These are phyloP conservation scores for Leptomonas seymouri DNA, from an alignment of 208 protist genomes.

Conservation along the genomic window DNA sequence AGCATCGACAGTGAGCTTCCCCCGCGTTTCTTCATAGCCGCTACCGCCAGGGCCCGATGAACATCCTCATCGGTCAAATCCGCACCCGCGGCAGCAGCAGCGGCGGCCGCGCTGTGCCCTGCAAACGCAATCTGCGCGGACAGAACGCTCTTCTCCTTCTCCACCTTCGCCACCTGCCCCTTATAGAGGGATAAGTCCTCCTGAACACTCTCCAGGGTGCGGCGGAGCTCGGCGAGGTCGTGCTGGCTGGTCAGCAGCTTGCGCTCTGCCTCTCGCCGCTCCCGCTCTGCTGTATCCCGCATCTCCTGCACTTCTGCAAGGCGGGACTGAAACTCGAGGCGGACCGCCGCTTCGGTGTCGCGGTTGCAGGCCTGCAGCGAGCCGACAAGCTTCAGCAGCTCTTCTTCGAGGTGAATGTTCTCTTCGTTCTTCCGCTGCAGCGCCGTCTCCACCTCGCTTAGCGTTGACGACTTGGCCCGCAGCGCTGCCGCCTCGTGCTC, in stretches of 20 bases:
- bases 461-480: slow-evolving; percentile 45
- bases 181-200: slow-evolving; percentile 57
- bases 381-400: slow-evolving; percentile 65
- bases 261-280: slow-evolving; percentile 64
- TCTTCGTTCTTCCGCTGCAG: slow-evolving; percentile 69
- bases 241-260: slow-evolving; percentile 50
- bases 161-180: slow-evolving; percentile 50
- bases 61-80: slow-evolving; percentile 73
- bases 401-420: slow-evolving; percentile 53
- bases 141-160: slow-evolving; percentile 47
- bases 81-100: background rate
- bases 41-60: slow-evolving; percentile 71
- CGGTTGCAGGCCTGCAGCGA: slow-evolving; percentile 76
- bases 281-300: slow-evolving; percentile 65
- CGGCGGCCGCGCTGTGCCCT: slow-evolving; percentile 36
- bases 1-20: slow-evolving; percentile 3
- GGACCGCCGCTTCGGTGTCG: slow-evolving; percentile 81
- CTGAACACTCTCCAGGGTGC: slow-evolving; percentile 40
- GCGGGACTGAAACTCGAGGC: slow-evolving; percentile 68
- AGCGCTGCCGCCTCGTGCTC: slow-evolving; percentile 65
- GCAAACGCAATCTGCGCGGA: slow-evolving; percentile 42
- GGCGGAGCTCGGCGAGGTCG: slow-evolving; percentile 51
- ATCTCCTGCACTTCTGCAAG: slow-evolving; percentile 71
- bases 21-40: slow-evolving; percentile 46
- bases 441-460: slow-evolving; percentile 58